Percentiles rank a stretch among this genome's conserved stretches.
phyloP scores from a whole-genome alignment of 768 basidiomycete genomes.

The Tylopilus felleus region DNA sequence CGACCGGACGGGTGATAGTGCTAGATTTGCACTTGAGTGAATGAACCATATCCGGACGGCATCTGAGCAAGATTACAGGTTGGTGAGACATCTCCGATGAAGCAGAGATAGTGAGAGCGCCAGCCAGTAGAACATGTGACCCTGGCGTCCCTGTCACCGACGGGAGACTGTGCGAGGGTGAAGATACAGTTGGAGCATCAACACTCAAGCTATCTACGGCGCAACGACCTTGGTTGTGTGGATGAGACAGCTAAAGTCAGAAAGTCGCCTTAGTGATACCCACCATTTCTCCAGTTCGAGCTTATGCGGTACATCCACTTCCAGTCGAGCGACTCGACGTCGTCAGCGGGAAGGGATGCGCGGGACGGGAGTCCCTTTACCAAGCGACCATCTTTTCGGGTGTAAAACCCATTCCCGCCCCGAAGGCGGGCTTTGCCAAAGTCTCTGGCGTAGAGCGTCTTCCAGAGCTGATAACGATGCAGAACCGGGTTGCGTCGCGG shows the following conservation, averaged over 20 bases:
- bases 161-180: slow-evolving; percentile 1
- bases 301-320: slow-evolving; percentile 87
- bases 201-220: slow-evolving; percentile 37
- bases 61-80: slow-evolving; percentile 22
- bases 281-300: slow-evolving; percentile 79
- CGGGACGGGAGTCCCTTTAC: slow-evolving; percentile 57
- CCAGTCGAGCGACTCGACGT: slow-evolving; percentile 50
- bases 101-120: slow-evolving; percentile 56
- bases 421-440: slow-evolving; percentile 68
- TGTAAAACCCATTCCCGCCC: slow-evolving; percentile 61
- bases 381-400: slow-evolving; percentile 53
- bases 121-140: slow-evolving; percentile 55
- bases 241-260: slow-evolving; percentile 17
- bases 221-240: slow-evolving; percentile 57
- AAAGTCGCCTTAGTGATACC: slow-evolving; percentile 20
- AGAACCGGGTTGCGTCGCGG: background rate
- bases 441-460: slow-evolving; percentile 54
- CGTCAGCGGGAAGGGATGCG: slow-evolving; percentile 32
- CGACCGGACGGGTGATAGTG: slow-evolving; percentile 27
- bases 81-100: slow-evolving; percentile 36
- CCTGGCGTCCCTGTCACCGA: background rate
- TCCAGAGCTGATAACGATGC: slow-evolving; percentile 55
- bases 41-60: slow-evolving; percentile 29
- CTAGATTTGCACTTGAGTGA: slow-evolving; percentile 44
- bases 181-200: background rate